Evolutionary conservation across 495 filamentous ascomycete species (phyloP).

Genomic region (Copromyces sp.): DNA sequence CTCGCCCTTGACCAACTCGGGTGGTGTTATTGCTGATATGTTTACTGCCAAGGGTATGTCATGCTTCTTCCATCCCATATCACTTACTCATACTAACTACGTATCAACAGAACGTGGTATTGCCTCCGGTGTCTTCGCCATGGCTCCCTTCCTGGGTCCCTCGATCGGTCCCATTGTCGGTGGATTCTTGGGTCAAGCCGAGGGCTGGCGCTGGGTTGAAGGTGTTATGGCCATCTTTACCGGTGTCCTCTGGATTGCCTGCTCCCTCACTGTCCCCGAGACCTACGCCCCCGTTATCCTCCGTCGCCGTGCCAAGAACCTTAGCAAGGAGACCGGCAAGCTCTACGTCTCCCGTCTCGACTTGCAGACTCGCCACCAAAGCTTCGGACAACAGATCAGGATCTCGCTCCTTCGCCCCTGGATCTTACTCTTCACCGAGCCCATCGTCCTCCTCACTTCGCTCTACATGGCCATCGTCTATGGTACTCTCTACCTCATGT

Average conservation of each 20-base stretch:
- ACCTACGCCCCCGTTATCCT: slow-evolving; percentile 70
- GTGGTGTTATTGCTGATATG: slow-evolving; percentile 69
- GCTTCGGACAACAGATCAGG: slow-evolving; percentile 34
- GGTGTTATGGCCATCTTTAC: slow-evolving; percentile 61
- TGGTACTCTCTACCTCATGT: slow-evolving; percentile 82
- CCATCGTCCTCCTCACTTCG: slow-evolving; percentile 71
- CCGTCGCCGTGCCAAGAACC: slow-evolving; percentile 53
- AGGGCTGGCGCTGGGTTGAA: slow-evolving; percentile 60
- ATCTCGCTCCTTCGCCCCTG: slow-evolving; percentile 56
- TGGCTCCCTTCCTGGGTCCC: slow-evolving; percentile 62
- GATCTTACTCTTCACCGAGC: slow-evolving; percentile 66
- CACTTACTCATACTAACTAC: background rate
- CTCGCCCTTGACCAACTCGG: slow-evolving; percentile 61
- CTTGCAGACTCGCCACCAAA: slow-evolving; percentile 45
- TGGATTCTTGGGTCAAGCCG: slow-evolving; percentile 43
- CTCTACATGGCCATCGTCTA: slow-evolving; percentile 70
- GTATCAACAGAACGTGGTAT: slow-evolving; percentile 44
- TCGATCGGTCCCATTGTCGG: slow-evolving; percentile 48
- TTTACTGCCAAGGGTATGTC: slow-evolving; percentile 40
- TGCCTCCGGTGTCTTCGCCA: slow-evolving; percentile 53
- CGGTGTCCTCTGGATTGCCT: slow-evolving; percentile 48
- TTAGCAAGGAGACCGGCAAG: slow-evolving; percentile 61
- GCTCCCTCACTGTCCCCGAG: slow-evolving; percentile 66
- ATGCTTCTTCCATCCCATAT: background rate
- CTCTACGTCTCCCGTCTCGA: slow-evolving; percentile 43